phyloP scores from a whole-genome alignment of 306 rosid species.

The Datisca glomerata region DNA sequence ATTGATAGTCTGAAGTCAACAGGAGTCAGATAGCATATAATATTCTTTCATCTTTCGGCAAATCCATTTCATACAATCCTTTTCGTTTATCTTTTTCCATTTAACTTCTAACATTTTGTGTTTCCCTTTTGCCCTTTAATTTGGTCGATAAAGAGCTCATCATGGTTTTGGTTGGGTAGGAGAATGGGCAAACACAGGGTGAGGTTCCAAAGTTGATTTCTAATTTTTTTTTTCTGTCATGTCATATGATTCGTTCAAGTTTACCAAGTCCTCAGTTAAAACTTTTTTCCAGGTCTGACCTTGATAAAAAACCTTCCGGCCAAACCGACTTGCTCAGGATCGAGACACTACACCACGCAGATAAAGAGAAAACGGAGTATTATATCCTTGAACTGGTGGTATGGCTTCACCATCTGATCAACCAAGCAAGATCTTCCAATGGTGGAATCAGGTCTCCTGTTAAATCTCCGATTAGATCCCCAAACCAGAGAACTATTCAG shows the following conservation, averaged over 20 bases:
- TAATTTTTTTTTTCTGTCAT: neutral
- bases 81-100: too few relatives aligned
- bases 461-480: conserved; percentile 75
- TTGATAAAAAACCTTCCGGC: conserved; percentile 53
- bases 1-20: too few relatives aligned
- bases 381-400: conserved; percentile 82
- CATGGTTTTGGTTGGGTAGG: conserved; percentile 99
- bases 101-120: too few relatives aligned
- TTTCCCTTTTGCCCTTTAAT: neutral
- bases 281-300: conserved; percentile 53
- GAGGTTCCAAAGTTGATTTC: conserved; percentile 17
- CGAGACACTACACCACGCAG: conserved; percentile 90
- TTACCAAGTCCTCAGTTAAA: conserved; percentile 4
- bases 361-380: conserved; percentile 65
- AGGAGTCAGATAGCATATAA: too few relatives aligned
- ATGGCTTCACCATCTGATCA: conserved; percentile 86
- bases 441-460: conserved; percentile 83
- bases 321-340: conserved; percentile 72
- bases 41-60: too few relatives aligned
- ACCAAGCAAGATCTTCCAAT: conserved; percentile 58
- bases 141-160: conserved; percentile 52
- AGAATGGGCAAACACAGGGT: conserved; percentile 99
- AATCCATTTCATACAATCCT: too few relatives aligned
- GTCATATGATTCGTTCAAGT: neutral
- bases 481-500: conserved; percentile 39